Conservation (phyloP, 2,329 filamentous ascomycete genomes). For the Dactylonectria estremocensis region DNA sequence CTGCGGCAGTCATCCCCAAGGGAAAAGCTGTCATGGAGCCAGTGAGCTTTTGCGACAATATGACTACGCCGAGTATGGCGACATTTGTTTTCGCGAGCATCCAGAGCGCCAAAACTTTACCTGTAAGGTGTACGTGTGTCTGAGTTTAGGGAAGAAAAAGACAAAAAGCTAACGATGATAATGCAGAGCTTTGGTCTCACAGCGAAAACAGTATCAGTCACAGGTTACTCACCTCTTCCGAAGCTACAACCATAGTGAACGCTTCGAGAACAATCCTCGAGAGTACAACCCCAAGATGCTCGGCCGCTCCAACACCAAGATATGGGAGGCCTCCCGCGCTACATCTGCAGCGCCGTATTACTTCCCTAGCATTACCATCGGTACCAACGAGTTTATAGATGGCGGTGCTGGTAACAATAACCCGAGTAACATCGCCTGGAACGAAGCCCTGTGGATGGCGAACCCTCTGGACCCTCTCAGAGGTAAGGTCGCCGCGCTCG, state of each 20-base stretch:
- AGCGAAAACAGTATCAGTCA: not conserved
- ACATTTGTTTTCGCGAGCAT: not conserved
- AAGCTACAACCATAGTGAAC: conserved; percentile 1
- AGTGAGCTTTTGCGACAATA: conserved; percentile 2
- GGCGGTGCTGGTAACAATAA: conserved; percentile 7
- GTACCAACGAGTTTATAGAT: not conserved
- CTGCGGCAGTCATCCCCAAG: not conserved
- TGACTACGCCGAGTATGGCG: conserved; percentile 4
- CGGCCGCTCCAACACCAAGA: not conserved
- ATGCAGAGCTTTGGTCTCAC: not conserved
- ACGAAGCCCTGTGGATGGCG: conserved; percentile 12
- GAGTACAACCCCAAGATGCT: not conserved
- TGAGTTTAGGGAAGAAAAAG: not conserved
- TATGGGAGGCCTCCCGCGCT: not conserved
- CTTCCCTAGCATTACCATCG: conserved; percentile 4
- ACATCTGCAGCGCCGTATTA: conserved; percentile 13
- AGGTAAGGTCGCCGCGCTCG: not conserved
- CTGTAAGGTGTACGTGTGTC: conserved; percentile 3
- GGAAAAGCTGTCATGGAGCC: not conserved
- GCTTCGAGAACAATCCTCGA: not conserved
- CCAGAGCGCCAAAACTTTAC: not conserved
- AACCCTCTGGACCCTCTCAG: not conserved
- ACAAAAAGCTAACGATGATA: not conserved
- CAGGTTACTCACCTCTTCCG: conserved; percentile 1
- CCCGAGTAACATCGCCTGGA: conserved; percentile 4